These are phyloP conservation scores for Pythium aquatile DNA, from an alignment of 352 stramenopile species.

Conservation along the genomic window DNA sequence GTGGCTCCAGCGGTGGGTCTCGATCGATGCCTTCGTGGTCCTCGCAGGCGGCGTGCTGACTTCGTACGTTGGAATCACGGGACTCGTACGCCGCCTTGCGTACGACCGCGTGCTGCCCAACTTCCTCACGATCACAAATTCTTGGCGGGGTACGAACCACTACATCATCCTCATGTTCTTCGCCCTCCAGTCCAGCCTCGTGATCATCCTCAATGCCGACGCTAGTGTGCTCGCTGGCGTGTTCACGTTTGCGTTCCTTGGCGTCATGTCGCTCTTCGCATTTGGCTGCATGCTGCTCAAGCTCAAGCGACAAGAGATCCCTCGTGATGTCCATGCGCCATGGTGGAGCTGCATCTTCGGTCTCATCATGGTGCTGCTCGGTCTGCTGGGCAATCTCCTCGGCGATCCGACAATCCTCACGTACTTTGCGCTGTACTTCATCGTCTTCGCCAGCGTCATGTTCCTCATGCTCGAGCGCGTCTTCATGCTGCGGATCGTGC, in stretches of 20 bases:
- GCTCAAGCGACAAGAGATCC: conserved; percentile 89
- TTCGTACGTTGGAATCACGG: conserved; percentile 80
- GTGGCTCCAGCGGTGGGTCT: conserved; percentile 51
- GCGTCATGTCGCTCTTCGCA: conserved; percentile 91
- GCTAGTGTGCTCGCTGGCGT: conserved; percentile 85
- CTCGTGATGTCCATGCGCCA: conserved; percentile 78
- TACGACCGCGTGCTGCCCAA: conserved; percentile 50
- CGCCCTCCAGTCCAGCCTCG: conserved; percentile 42
- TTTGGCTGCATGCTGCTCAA: conserved; percentile 92
- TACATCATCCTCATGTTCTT: conserved; percentile 69
- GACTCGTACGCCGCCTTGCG: conserved; percentile 56
- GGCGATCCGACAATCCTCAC: conserved; percentile 74
- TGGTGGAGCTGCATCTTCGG: conserved; percentile 83
- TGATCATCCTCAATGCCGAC: conserved; percentile 61
- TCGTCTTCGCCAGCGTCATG: conserved; percentile 66
- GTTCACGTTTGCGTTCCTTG: conserved; percentile 91
- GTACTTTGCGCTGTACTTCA: conserved; percentile 81
- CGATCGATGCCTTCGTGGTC: conserved; percentile 77
- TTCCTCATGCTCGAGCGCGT: conserved; percentile 82
- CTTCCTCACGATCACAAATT: conserved; percentile 45
- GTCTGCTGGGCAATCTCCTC: conserved; percentile 62
- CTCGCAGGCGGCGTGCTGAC: conserved; percentile 73
- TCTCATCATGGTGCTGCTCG: conserved; percentile 67
- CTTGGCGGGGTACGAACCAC: conserved; percentile 57
- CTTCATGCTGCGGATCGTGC: conserved; percentile 67